Conservation (phyloP, 2,329 filamentous ascomycete species). For the Sclerotinia borealis region DNA sequence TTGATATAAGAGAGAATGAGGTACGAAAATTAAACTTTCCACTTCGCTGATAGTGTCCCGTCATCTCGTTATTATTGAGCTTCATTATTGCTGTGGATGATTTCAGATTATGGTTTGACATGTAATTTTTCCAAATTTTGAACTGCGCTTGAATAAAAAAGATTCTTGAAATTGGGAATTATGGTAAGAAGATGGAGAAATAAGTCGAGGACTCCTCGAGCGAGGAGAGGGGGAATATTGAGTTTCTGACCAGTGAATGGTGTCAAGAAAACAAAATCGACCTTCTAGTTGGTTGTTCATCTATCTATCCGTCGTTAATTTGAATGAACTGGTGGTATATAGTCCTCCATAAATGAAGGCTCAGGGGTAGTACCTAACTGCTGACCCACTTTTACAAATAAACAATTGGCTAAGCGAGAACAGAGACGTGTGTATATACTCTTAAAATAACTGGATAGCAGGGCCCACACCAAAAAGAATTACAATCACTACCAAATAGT, state of each 20-base stretch:
- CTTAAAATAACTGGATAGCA: neutral
- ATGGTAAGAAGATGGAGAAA: neutral
- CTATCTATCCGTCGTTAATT: too few species aligned
- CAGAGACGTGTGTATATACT: neutral
- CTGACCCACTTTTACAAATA: neutral
- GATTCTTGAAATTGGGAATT: neutral
- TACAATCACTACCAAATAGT: neutral
- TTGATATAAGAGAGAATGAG: neutral
- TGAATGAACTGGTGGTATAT: accelerated
- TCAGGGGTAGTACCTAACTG: accelerated
- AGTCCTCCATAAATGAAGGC: neutral
- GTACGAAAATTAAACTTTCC: neutral
- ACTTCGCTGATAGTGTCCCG: neutral
- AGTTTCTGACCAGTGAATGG: neutral
- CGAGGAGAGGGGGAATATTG: neutral
- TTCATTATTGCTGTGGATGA: neutral
- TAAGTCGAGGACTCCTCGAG: too few species aligned
- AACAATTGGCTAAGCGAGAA: neutral
- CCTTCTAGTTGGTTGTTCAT: neutral
- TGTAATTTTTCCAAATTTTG: neutral
- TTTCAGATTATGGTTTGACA: neutral
- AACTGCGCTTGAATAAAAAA: accelerated
- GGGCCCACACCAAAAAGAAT: neutral
- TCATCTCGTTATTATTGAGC: neutral
- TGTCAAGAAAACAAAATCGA: too few species aligned